Evolutionary conservation across 164 flowering plant species (phyloP).

Genomic region (Amborella trichopoda): DNA sequence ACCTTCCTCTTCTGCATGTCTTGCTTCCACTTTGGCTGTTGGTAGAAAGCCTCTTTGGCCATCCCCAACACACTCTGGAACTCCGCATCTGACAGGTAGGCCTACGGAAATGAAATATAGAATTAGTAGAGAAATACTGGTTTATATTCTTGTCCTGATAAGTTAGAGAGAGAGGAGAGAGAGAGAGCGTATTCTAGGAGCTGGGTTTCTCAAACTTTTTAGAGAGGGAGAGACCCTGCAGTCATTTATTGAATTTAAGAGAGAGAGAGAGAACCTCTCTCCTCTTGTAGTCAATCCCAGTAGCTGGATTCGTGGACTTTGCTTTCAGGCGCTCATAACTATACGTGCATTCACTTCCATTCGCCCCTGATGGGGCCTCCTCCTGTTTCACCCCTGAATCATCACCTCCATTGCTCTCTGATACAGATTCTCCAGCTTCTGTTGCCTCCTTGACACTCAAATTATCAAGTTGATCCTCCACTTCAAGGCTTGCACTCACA

Average conservation of each 20-base stretch:
- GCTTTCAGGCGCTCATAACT: constrained; percentile 72
- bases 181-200: no score
- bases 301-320: constrained; percentile 73
- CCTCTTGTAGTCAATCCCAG: constrained; percentile 73
- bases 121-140: no score
- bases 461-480: constrained; percentile 28
- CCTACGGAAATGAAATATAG: constrained; percentile 24
- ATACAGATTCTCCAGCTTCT: constrained; percentile 19
- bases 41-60: constrained; percentile 70
- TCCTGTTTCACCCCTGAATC: constrained; percentile 29
- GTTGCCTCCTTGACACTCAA: constrained; percentile 21
- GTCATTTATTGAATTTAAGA: no score
- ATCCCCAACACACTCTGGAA: constrained; percentile 60
- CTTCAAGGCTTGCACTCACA: constrained; percentile 24
- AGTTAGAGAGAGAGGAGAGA: no score
- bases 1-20: constrained; percentile 83
- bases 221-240: no score
- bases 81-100: constrained; percentile 76
- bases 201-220: no score
- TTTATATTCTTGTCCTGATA: no score
- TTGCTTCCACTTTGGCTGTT: constrained; percentile 92
- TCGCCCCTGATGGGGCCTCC: constrained; percentile 22
- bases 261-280: constrained; percentile 64
- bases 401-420: constrained; percentile 42
- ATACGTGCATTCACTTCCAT: constrained; percentile 31